Conservation (phyloP, 768 basidiomycete genomes). For the Panellus pusillus region DNA sequence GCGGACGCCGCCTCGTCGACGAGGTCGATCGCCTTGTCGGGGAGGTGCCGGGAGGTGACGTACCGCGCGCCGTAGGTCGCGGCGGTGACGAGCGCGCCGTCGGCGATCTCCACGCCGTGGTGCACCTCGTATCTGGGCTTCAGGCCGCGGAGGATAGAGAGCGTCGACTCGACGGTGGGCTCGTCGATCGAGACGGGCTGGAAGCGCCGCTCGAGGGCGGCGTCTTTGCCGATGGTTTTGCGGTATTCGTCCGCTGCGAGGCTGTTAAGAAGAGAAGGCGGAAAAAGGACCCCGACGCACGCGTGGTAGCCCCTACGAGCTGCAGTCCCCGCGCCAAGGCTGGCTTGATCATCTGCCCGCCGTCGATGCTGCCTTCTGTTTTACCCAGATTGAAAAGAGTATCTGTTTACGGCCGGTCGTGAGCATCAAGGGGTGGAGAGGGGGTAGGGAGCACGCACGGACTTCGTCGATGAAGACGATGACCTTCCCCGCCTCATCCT, state of each 20-base stretch:
- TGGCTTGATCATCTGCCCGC: constrained; percentile 92
- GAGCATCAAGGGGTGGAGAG: background rate
- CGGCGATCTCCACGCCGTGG: constrained; percentile 90
- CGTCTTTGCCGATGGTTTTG: constrained; percentile 90
- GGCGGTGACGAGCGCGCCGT: constrained; percentile 86
- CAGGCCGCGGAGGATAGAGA: constrained; percentile 84
- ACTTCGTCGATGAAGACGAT: constrained; percentile 97
- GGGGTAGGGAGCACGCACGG: constrained; percentile 51
- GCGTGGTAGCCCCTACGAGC: constrained; percentile 88
- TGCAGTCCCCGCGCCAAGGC: constrained; percentile 85
- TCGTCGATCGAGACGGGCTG: constrained; percentile 89
- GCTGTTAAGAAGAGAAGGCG: no score
- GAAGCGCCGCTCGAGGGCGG: constrained; percentile 88
- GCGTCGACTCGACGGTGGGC: constrained; percentile 81
- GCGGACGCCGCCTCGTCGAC: constrained; percentile 92
- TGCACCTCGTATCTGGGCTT: constrained; percentile 88
- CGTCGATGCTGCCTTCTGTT: constrained; percentile 89
- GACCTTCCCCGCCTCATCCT: constrained; percentile 78
- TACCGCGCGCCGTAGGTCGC: constrained; percentile 78
- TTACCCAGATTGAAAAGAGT: constrained; percentile 87
- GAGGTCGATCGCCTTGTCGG: constrained; percentile 90
- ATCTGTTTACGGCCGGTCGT: constrained; percentile 40
- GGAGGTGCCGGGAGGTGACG: constrained; percentile 83
- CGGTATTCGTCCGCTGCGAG: constrained; percentile 90
- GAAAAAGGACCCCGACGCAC: no score